A percentile compares a stretch with the other conserved stretches of the same genome.
These are phyloP conservation scores for Colletotrichum lentis DNA, from an alignment of 2,329 filamentous ascomycete genomes.

Conservation along the genomic window DNA sequence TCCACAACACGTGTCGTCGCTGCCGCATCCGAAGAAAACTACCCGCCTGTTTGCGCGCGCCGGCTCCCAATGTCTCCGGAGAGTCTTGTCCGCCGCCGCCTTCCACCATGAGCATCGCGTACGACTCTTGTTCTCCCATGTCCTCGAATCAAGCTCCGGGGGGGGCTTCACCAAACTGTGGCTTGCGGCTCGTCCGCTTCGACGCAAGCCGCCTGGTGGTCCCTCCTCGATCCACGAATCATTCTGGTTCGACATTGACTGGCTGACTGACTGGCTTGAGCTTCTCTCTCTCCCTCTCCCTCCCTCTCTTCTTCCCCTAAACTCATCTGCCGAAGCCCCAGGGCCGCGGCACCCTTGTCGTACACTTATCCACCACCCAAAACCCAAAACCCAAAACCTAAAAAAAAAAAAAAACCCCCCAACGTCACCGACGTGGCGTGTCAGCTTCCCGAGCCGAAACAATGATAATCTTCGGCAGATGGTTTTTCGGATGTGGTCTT, in stretches of 20 bases:
- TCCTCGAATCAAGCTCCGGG: neutral
- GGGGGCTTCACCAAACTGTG: neutral
- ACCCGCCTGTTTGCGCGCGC: conserved; percentile 17
- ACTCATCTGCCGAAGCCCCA: conserved; percentile 33
- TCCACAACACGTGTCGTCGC: conserved; percentile 21
- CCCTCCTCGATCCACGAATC: neutral
- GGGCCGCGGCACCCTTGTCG: conserved; percentile 14
- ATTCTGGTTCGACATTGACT: too few relatives aligned
- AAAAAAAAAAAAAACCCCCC: conserved; percentile 4
- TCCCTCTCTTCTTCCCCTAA: neutral
- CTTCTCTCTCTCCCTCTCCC: neutral
- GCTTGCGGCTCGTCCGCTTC: neutral
- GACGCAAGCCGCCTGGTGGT: neutral
- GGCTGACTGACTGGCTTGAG: too few relatives aligned
- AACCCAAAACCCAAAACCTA: neutral
- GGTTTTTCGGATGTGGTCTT: neutral
- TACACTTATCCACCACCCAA: neutral
- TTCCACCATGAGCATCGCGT: too few relatives aligned
- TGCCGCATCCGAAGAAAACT: conserved; percentile 12
- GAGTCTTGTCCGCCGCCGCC: neutral
- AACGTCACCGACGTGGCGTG: conserved; percentile 22
- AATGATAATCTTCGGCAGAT: conserved; percentile 31
- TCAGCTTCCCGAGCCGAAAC: conserved; percentile 23
- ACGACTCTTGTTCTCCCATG: neutral
- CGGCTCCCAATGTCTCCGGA: neutral